Evolutionary conservation across 345 rosid species (phyloP).

Genomic region (Eucalyptus erythrocorys): DNA sequence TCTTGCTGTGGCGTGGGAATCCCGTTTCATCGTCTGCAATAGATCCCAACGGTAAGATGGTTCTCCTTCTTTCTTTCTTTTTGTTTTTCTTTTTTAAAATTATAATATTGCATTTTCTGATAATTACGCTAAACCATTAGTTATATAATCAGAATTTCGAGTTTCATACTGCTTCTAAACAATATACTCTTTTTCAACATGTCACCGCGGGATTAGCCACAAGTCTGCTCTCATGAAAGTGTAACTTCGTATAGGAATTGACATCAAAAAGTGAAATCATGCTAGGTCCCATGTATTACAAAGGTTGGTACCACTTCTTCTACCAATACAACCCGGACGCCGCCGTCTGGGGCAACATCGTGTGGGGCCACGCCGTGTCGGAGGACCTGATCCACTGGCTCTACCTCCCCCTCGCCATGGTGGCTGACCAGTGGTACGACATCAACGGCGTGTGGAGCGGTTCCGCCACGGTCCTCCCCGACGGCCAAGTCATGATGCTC

Average conservation of each 20-base stretch:
- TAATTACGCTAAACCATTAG: neutral
- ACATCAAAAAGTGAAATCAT: neutral
- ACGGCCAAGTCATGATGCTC: constrained; percentile 67
- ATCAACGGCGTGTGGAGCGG: constrained; percentile 85
- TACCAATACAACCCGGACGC: constrained; percentile 88
- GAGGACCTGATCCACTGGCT: constrained; percentile 76
- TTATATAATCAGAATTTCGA: neutral
- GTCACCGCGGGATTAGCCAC: no score
- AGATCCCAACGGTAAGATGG: neutral
- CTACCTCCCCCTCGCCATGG: constrained; percentile 84
- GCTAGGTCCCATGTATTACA: constrained; percentile 81
- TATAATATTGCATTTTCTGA: neutral
- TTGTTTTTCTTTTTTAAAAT: neutral
- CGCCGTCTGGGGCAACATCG: constrained; percentile 87
- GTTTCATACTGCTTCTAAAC: no score
- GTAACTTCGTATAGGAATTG: neutral
- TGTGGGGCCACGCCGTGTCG: constrained; percentile 95
- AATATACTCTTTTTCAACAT: no score
- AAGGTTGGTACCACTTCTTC: constrained; percentile 94
- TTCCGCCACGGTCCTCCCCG: constrained; percentile 77
- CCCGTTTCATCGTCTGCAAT: neutral
- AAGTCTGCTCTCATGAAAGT: neutral
- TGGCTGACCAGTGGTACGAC: constrained; percentile 80
- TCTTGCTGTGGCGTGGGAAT: constrained; percentile 2
- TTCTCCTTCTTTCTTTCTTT: neutral